Base-by-base conservation (phyloP, 139 green algal species). In the Zygnema circumcarinatum region DNA sequence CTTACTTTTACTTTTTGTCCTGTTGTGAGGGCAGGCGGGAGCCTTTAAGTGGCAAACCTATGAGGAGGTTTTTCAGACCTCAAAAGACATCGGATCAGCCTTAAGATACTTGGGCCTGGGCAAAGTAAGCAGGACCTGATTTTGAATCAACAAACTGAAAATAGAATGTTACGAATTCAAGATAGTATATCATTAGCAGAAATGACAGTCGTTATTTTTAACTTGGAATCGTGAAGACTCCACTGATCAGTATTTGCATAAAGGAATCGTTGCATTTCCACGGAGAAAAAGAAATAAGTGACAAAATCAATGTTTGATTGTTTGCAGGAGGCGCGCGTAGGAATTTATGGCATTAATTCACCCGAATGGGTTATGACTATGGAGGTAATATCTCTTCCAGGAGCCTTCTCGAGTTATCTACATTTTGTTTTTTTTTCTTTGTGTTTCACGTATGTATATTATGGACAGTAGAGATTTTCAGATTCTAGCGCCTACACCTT, bases 341-440 rank as follows among this genome's bases (percentile, higher is more conserved):
- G 84, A 0, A 88, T 89, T 21, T 89, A 89, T 82, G 84, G 84
- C 0, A 36, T 52, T 38, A 89, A 89, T 87, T 89, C 32, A 25
- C 31, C 76, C 1, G 78, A 87, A 3, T 89, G 84, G 84, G 35
- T 89, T 3, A 87, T 87, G 35, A 75, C 84, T 38, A 88, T 88
- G 83, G 83, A 88, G 74, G 76, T 88, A 80, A n/a, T 56, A n/a
- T 1, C 38, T 78, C n/a, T n/a, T n/a, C n/a, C n/a, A n/a, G n/a
- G n/a, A n/a, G n/a, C n/a, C n/a, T n/a, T n/a, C n/a, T n/a, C n/a
- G n/a, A n/a, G n/a, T n/a, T n/a, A n/a, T n/a, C n/a, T n/a, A n/a
- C n/a, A n/a, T n/a, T n/a, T n/a, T n/a, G n/a, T n/a, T n/a, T n/a
- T n/a, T n/a, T n/a, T n/a, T n/a, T n/a, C n/a, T n/a, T n/a, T n/a